Evolutionary conservation across 2,329 filamentous ascomycete species (phyloP).

Genomic region (Hypoxylon sp.): DNA sequence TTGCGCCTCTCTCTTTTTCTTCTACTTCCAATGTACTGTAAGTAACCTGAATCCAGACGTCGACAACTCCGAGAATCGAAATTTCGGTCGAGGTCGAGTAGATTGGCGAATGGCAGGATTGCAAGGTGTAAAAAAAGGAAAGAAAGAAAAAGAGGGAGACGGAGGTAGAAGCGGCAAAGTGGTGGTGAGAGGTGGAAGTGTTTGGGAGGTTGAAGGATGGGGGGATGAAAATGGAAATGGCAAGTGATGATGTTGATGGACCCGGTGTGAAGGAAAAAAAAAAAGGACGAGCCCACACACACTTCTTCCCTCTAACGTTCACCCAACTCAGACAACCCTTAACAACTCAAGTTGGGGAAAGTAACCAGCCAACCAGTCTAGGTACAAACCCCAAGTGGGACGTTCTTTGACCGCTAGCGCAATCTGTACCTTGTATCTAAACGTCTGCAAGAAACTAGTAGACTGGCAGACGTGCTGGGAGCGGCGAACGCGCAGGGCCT

Average conservation of each 20-base stretch:
- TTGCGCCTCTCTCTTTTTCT: constrained; percentile 43
- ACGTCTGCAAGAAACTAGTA: constrained; percentile 12
- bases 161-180: constrained; percentile 42
- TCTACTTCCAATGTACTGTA: constrained; percentile 33
- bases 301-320: constrained; percentile 8
- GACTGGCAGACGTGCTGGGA: constrained; percentile 19
- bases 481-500: constrained; percentile 41
- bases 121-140: constrained; percentile 43
- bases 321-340: constrained; percentile 28
- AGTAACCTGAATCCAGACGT: constrained; percentile 50
- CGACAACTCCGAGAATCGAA: constrained; percentile 47
- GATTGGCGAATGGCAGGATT: constrained; percentile 42
- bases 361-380: constrained; percentile 37
- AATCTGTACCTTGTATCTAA: constrained; percentile 30
- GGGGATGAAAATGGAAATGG: constrained; percentile 43
- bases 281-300: constrained; percentile 38
- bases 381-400: constrained; percentile 31
- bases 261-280: constrained; percentile 35
- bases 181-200: constrained; percentile 40
- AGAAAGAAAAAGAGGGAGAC: constrained; percentile 46
- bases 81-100: constrained; percentile 46
- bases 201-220: constrained; percentile 41
- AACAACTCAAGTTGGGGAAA: constrained; percentile 28
- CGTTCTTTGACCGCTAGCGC: constrained; percentile 43
- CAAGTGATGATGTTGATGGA: constrained; percentile 46